phyloP scores from a whole-genome alignment of 192 early-diverging fungal genomes.

The Powellomyces hirtus region DNA sequence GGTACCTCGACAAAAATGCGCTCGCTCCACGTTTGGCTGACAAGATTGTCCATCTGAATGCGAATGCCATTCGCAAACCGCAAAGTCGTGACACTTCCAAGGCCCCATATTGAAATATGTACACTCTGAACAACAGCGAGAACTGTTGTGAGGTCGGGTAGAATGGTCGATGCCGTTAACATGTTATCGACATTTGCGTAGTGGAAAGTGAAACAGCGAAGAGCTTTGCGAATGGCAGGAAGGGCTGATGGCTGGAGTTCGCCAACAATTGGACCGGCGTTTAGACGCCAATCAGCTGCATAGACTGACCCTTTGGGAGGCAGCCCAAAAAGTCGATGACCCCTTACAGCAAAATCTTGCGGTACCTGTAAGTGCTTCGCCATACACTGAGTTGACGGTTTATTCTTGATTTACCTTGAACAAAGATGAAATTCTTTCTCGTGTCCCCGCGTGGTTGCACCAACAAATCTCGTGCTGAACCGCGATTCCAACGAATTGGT shows the following conservation, averaged over 20 bases:
- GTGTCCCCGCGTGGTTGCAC: slow-evolving; percentile 11
- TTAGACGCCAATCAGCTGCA: slow-evolving; percentile 67
- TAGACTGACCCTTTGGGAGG: slow-evolving; percentile 63
- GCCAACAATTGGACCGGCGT: slow-evolving; percentile 60
- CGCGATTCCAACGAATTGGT: slow-evolving; percentile 23
- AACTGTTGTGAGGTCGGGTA: slow-evolving; percentile 64
- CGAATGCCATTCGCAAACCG: slow-evolving; percentile 58
- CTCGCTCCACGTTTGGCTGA: slow-evolving; percentile 54
- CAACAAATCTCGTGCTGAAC: neutral
- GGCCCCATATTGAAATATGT: slow-evolving; percentile 60
- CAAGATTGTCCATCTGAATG: slow-evolving; percentile 63
- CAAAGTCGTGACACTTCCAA: slow-evolving; percentile 47
- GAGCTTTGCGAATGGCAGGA: slow-evolving; percentile 46
- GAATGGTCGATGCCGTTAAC: slow-evolving; percentile 39
- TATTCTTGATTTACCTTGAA: slow-evolving; percentile 14
- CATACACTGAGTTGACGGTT: no score
- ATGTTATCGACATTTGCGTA: slow-evolving; percentile 66
- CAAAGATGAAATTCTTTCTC: slow-evolving; percentile 7
- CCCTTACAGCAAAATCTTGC: slow-evolving; percentile 27
- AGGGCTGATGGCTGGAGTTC: slow-evolving; percentile 65
- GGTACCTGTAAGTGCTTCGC: no score
- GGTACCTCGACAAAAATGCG: slow-evolving; percentile 60
- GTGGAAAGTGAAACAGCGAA: slow-evolving; percentile 63
- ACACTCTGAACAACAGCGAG: slow-evolving; percentile 54
- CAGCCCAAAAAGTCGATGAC: slow-evolving; percentile 69